Base-by-base conservation (phyloP, 2,329 filamentous ascomycete genomes). In the Bertia moriformis region DNA sequence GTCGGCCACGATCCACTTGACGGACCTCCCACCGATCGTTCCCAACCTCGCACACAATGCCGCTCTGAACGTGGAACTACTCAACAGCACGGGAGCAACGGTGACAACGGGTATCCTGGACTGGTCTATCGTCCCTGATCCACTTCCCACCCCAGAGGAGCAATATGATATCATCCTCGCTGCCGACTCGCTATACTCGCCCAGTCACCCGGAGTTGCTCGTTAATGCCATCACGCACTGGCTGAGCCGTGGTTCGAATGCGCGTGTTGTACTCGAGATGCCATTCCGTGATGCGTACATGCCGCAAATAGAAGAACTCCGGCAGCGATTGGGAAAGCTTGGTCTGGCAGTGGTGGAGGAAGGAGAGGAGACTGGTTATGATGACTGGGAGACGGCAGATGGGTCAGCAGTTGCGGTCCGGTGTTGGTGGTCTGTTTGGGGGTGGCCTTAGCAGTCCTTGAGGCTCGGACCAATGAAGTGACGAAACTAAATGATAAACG, bases 131-230 rank as follows among this genome's bases (percentile, higher is more conserved):
- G 37, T 18, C 38, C 14, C 4, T 12, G 17, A 10, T 18, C 32
- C 14, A n/a, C 7, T 17, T 12, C 33, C 20, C 18, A 13, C 27
- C 7, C 38, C 43, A 14, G 27, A 37, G 17, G 46, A 40, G 18
- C 46, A 38, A 38, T 69, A 62, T 46, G 57, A 61, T 43, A 46
- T 78, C 10, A 70, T 81, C 29, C 57, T 82, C 2, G 73, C 73
- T 2, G 75, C 77, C 3, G 77, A 82, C 50, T 67, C 73, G 4
- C 58, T 82, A 19, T 82, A 82, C 50, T 74, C 71, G 2, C 57
- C 71, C 2, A 68, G 71, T 2, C 77, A 81, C 50, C 75, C 77
- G 0, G 56, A 52, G 27, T 62, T 73, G 56, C 59, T 82, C 7
- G 69, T 66, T 1, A 55, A 69, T 33, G 67, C 73, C 2, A 64